A percentile compares a stretch with the other conserved stretches of the same genome.
phyloP scores from a whole-genome alignment of 345 rosid species.

The Durio zibethinus region DNA sequence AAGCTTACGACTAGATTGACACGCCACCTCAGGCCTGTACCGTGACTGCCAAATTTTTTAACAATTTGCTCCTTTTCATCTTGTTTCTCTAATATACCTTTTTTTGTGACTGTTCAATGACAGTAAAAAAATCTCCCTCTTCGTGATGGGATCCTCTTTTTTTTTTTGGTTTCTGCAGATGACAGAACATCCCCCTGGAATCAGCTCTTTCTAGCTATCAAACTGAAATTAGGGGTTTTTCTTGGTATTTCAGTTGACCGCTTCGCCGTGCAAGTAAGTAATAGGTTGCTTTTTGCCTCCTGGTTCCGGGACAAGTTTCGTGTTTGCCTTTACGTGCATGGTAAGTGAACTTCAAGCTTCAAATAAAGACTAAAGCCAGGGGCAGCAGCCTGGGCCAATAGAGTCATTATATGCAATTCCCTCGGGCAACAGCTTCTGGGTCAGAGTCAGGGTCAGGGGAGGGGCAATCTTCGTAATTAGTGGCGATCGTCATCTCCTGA shows the following conservation, averaged over 20 bases:
- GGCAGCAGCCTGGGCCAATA: not conserved
- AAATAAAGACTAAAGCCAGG: not conserved
- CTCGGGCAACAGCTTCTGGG: not conserved
- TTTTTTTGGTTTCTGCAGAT: not conserved
- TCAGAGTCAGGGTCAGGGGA: too few species aligned
- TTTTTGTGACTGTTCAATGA: not conserved
- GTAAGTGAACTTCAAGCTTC: constrained; percentile 7
- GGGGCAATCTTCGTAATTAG: not conserved
- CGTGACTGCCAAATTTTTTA: not conserved
- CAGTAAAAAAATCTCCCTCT: not conserved
- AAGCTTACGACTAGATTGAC: not conserved
- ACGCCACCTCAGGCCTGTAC: not conserved
- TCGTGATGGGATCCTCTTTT: not conserved
- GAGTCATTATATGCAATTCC: not conserved
- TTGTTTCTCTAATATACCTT: not conserved
- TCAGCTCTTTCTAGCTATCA: not conserved
- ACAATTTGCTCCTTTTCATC: not conserved
- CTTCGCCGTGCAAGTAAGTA: not conserved
- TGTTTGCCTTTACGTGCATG: constrained; percentile 10
- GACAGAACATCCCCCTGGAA: not conserved
- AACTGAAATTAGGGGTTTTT: not conserved
- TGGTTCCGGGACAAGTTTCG: not conserved
- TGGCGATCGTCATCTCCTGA: not conserved
- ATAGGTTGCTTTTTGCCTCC: constrained; percentile 2
- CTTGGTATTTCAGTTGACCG: not conserved